These are phyloP conservation scores for Penicillium verhagenii DNA, from an alignment of 495 filamentous ascomycete species.

Conservation along the genomic window DNA sequence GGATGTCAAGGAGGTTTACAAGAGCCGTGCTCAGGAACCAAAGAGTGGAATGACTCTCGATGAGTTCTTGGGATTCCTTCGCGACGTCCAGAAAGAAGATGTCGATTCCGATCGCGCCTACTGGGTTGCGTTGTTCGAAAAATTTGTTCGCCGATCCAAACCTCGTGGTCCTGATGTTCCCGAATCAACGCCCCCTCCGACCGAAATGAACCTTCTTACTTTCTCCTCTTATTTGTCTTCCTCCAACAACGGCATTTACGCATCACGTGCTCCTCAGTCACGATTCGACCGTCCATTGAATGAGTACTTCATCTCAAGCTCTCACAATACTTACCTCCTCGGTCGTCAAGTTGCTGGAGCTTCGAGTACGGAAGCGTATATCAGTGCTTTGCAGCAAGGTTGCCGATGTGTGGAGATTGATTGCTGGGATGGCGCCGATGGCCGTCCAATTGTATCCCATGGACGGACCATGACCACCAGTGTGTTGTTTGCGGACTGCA, in stretches of 20 bases:
- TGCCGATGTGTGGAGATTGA: slow-evolving; percentile 97
- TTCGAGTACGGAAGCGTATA: slow-evolving; percentile 92
- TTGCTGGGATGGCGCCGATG: slow-evolving; percentile 92
- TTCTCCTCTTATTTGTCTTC: slow-evolving; percentile 79
- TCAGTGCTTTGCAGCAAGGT: slow-evolving; percentile 79
- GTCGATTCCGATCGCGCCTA: slow-evolving; percentile 59
- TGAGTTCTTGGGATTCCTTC: slow-evolving; percentile 76
- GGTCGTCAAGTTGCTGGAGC: slow-evolving; percentile 85
- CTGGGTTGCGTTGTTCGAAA: slow-evolving; percentile 75
- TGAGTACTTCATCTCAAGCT: slow-evolving; percentile 98
- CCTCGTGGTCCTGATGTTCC: slow-evolving; percentile 45
- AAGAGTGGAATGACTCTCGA: slow-evolving; percentile 63
- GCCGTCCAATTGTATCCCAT: slow-evolving; percentile 83
- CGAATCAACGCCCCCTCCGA: slow-evolving; percentile 33
- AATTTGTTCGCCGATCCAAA: slow-evolving; percentile 65
- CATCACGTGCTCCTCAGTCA: slow-evolving; percentile 54
- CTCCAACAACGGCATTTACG: slow-evolving; percentile 59
- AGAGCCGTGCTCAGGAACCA: slow-evolving; percentile 45
- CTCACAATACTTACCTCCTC: slow-evolving; percentile 95
- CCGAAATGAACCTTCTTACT: slow-evolving; percentile 68
- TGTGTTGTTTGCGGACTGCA: slow-evolving; percentile 83
- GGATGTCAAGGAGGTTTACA: slow-evolving; percentile 74
- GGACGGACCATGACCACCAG: slow-evolving; percentile 84
- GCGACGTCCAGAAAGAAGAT: slow-evolving; percentile 70
- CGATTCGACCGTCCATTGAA: slow-evolving; percentile 81